These are phyloP conservation scores for Blastocrithidia nonstop DNA, from an alignment of 208 protist genomes.

Conservation along the genomic window DNA sequence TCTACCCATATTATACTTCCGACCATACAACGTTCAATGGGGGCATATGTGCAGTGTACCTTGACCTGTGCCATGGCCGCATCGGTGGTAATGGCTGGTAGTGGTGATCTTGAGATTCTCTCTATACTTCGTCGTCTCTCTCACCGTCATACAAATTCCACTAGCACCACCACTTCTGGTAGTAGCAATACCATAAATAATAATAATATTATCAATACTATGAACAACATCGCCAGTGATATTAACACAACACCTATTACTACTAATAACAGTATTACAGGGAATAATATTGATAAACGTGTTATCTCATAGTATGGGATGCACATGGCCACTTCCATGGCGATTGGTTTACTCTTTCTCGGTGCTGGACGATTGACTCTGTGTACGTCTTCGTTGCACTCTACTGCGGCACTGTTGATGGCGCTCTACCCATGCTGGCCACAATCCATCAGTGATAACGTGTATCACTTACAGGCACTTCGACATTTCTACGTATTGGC, in stretches of 20 bases:
- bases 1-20: slow-evolving; percentile 26
- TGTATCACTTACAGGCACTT: slow-evolving; percentile 78
- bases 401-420: slow-evolving; percentile 86
- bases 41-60: slow-evolving; percentile 58
- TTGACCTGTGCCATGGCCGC: slow-evolving; percentile 49
- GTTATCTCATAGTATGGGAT: slow-evolving; percentile 89
- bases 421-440: slow-evolving; percentile 91
- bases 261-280: too few relatives aligned
- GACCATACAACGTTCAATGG: slow-evolving; percentile 44
- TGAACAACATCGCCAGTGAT: too few relatives aligned
- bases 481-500: slow-evolving; percentile 93
- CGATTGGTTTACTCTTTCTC: slow-evolving; percentile 91
- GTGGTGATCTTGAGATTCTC: slow-evolving; percentile 73
- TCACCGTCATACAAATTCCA: slow-evolving; percentile 12
- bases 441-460: slow-evolving; percentile 72
- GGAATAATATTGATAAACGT: too few relatives aligned
- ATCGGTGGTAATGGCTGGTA: slow-evolving; percentile 86
- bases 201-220: too few relatives aligned
- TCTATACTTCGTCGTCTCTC: slow-evolving; percentile 54
- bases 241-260: too few relatives aligned
- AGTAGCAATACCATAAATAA: too few relatives aligned
- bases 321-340: slow-evolving; percentile 91
- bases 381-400: slow-evolving; percentile 34
- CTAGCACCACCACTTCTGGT: too few relatives aligned
- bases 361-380: slow-evolving; percentile 84